These are phyloP conservation scores for Lepidopterella palustris DNA, from an alignment of 495 filamentous ascomycete genomes.

Conservation along the genomic window DNA sequence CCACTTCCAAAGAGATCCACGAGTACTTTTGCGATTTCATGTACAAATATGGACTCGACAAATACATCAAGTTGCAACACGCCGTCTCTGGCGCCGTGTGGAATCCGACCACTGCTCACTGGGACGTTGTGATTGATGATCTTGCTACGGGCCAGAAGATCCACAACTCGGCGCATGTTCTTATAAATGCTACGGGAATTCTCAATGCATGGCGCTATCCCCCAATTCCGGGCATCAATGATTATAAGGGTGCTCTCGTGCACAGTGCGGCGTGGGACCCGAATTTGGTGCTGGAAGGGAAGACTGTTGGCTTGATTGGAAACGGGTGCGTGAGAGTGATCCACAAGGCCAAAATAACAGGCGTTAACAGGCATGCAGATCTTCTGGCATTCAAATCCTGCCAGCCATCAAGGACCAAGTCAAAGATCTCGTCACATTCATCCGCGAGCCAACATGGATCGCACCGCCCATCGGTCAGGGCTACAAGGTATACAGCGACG, in stretches of 20 bases:
- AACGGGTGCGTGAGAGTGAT: conserved; percentile 10
- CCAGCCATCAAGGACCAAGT: conserved; percentile 11
- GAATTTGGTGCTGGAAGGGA: conserved; percentile 13
- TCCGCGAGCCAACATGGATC: conserved; percentile 24
- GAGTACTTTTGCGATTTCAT: conserved; percentile 28
- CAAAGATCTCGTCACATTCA: conserved; percentile 15
- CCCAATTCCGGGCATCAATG: conserved; percentile 17
- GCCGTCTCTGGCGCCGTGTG: conserved; percentile 22
- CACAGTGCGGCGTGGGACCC: conserved; percentile 23
- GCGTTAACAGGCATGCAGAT: conserved; percentile 13
- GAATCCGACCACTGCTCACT: conserved; percentile 22
- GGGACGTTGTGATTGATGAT: conserved; percentile 28
- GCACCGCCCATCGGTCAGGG: conserved; percentile 22
- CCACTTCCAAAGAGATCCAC: conserved; percentile 23
- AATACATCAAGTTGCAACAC: conserved; percentile 28
- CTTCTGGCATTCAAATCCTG: conserved; percentile 23
- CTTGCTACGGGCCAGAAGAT: conserved; percentile 14
- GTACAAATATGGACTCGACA: conserved; percentile 25
- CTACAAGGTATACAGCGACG: conserved; percentile 27
- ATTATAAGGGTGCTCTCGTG: conserved; percentile 22
- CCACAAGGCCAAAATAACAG: too few species aligned
- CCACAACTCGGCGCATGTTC: conserved; percentile 18
- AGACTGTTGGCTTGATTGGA: conserved; percentile 15
- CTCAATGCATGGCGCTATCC: conserved; percentile 30
- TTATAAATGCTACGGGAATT: conserved; percentile 25